phyloP scores from a whole-genome alignment of 495 filamentous ascomycete species.

The Entonaema liquescens region DNA sequence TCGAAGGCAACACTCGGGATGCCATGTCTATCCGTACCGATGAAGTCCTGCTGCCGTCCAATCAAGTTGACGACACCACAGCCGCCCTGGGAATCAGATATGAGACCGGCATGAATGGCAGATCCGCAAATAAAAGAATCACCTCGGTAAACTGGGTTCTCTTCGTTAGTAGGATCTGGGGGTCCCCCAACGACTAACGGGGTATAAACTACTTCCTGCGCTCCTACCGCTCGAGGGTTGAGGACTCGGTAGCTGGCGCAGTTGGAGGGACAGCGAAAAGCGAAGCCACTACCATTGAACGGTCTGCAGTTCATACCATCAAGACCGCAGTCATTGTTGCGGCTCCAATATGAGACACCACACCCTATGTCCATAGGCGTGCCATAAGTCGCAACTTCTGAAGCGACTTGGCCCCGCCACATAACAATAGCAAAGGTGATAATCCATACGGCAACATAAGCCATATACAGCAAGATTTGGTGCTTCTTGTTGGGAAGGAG shows the following conservation, averaged over 20 bases:
- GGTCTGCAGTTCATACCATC: slow-evolving; percentile 85
- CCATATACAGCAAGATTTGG: slow-evolving; percentile 65
- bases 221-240: slow-evolving; percentile 78
- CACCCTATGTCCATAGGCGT: slow-evolving; percentile 73
- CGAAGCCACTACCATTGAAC: slow-evolving; percentile 71
- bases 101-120: slow-evolving; percentile 80
- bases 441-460: slow-evolving; percentile 75
- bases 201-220: slow-evolving; percentile 72
- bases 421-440: slow-evolving; percentile 74
- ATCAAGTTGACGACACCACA: slow-evolving; percentile 76
- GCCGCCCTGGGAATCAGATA: slow-evolving; percentile 73
- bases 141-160: slow-evolving; percentile 71
- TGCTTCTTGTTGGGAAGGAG: slow-evolving; percentile 71
- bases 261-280: slow-evolving; percentile 83
- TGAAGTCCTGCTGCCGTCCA: slow-evolving; percentile 72
- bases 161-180: slow-evolving; percentile 51
- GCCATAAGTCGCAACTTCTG: slow-evolving; percentile 75
- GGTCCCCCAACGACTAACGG: slow-evolving; percentile 81
- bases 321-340: slow-evolving; percentile 78
- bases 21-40: slow-evolving; percentile 65
- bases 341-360: slow-evolving; percentile 68
- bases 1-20: slow-evolving; percentile 75
- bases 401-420: slow-evolving; percentile 67
- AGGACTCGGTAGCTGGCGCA: slow-evolving; percentile 72
- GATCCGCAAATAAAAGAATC: slow-evolving; percentile 86